Conservation (phyloP, 2,329 filamentous ascomycete species). For the Chaetomiaceae sp. region DNA sequence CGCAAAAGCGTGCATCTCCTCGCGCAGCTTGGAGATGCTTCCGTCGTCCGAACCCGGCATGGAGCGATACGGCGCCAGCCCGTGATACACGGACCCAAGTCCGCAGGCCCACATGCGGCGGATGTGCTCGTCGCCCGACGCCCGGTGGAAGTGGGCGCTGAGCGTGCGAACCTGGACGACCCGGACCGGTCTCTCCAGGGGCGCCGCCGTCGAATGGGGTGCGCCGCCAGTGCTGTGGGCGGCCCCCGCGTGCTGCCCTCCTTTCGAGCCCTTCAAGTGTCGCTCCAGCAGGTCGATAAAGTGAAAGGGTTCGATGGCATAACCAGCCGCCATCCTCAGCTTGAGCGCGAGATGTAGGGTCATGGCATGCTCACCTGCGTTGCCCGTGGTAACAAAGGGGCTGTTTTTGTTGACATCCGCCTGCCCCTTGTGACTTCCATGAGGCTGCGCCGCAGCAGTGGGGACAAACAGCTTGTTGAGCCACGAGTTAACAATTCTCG, state of each 20-base stretch:
- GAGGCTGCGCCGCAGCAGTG: too few relatives aligned
- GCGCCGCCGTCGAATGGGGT: too few relatives aligned
- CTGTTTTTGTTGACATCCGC: background rate
- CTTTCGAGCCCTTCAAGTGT: background rate
- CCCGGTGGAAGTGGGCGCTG: constrained; percentile 33
- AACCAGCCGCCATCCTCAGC: constrained; percentile 31
- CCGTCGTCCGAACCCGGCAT: constrained; percentile 3
- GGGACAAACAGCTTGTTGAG: constrained; percentile 28
- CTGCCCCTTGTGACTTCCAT: background rate
- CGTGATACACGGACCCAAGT: constrained; percentile 31
- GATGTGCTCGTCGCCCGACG: constrained; percentile 30
- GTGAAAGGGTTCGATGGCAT: constrained; percentile 35
- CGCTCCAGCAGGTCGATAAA: constrained; percentile 30
- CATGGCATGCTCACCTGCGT: constrained; percentile 36
- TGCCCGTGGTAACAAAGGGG: constrained; percentile 31
- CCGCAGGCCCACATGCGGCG: constrained; percentile 30
- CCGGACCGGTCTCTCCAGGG: constrained; percentile 16
- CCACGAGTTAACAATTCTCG: constrained; percentile 31
- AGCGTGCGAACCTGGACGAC: constrained; percentile 32
- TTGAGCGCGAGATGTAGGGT: constrained; percentile 35
- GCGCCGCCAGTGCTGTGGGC: background rate
- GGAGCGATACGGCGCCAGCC: background rate
- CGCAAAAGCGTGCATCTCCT: constrained; percentile 17
- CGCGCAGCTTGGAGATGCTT: constrained; percentile 6
- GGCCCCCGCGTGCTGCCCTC: background rate